Evolutionary conservation across 306 rosid species (phyloP), one percentile per base, ranked within the genome.

Genomic region (Prunus fruticosa): DNA sequence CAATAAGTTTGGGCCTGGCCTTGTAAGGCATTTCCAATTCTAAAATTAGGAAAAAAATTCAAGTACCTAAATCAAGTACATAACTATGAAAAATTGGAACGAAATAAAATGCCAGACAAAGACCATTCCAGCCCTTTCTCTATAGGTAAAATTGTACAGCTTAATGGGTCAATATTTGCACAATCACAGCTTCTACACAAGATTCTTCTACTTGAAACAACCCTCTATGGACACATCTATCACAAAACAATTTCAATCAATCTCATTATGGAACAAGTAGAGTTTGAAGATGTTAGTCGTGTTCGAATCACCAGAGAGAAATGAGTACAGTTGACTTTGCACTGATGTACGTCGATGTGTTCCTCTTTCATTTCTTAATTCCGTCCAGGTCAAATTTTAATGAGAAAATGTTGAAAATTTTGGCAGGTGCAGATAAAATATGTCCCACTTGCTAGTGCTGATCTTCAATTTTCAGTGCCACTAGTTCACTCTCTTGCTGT

Each of bases 401-500:
- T 19, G 82, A 64, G 74, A 69, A 53, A 32, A 27, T 3, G 75
- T 68, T 60, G 70, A 74, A 76, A 54, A 57, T 32, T 53, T 56
- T 5, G 62, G 52, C 67, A 25, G 16, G 46, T 30, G 56, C 11
- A 74, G 52, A 67, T 41, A 6, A 72, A 20, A 38, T 64, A 53
- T 63, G 46, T 32, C 63, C 72, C 30, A 13, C 67, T 76, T 62
- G 76, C 86, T 89, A 84, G 78, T 64, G 79, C 78, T 83, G 87
- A 76, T 86, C 93, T 81, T 85, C 91, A 77, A 41, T 78, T 68
- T 65, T 89, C 78, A 94, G 84, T 11, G 86, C 50, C 51, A 81
- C 89, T 64, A 90, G 83, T 77, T 91, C 98, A 79, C 91, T 88
- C 83, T 90, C 98, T 84, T 89, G 91, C 64, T 88, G 89, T 81